Evolutionary conservation across 176 grass and related monocot genomes (phyloP), one percentile per base, ranked within the genome.

Genomic region (Ananas comosus): DNA sequence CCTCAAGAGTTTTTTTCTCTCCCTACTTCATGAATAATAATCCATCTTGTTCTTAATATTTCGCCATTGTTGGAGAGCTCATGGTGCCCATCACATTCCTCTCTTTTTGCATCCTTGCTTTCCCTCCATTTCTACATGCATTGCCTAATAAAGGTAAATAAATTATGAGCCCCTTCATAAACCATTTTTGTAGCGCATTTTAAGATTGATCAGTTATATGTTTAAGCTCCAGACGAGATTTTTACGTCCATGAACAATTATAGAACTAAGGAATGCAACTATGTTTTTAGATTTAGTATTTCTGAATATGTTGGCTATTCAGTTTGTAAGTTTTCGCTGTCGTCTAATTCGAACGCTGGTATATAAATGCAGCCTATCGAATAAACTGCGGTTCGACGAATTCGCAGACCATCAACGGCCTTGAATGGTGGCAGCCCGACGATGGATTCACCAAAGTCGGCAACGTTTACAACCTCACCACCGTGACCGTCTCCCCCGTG

Each of bases 301-400:
- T 24, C 23, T 24, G 23, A 1, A 24, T 24, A 27, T 1, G 2
- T 27, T 27, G 25, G 25, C 25, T 1, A 27, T 27, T 27, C 25
- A 27, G 25, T 49, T 75, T 51, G 1, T 18, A 51, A 68, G 12
- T 12, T 49, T 42, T 12, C 10, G 22, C 3, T 51, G 51, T 33
- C 19, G 21, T 17, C 17, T 73, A 11, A 50, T 22, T 49, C 53
- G 12, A 33, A 54, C 24, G 8, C 51, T 51, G 10, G 56, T 64
- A 11, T 27, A 57, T 73, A 53, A 51, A 51, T 63, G 27, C 78
- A 85, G 88, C 86, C 13, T 92, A 76, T 63, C 73, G 69, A 68
- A 90, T 97, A 79, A 92, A 69, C 28, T 97, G 93, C 25, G 86
- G 93, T 16, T 79, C 93, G 7, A 72, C 11, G 3, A 52, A 71